phyloP scores from a whole-genome alignment of 495 filamentous ascomycete species.

The Trichocladium uniseriatum region DNA sequence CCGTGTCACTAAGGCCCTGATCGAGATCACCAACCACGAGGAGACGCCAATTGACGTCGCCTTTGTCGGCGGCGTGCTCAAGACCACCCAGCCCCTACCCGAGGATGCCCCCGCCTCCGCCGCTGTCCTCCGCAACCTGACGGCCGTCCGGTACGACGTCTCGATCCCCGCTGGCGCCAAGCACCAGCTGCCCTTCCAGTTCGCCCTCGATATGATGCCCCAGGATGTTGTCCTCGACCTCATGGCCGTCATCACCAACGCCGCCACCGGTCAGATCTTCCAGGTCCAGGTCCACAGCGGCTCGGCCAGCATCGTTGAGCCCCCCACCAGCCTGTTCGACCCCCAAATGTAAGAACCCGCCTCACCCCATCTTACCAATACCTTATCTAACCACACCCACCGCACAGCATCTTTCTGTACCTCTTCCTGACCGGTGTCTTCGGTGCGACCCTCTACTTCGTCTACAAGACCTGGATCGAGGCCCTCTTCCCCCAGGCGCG shows the following conservation, averaged over 20 bases:
- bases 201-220: constrained; percentile 86
- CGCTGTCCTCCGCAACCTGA: constrained; percentile 72
- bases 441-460: constrained; percentile 77
- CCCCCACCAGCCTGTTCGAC: constrained; percentile 86
- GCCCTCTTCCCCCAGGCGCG: constrained; percentile 92
- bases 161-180: constrained; percentile 70
- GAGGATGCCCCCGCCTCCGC: constrained; percentile 44
- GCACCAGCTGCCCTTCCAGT: constrained; percentile 68
- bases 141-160: constrained; percentile 60
- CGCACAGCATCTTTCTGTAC: constrained; percentile 87
- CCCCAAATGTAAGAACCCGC: constrained; percentile 72
- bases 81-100: constrained; percentile 40
- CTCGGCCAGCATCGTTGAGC: constrained; percentile 82
- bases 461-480: constrained; percentile 95
- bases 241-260: constrained; percentile 57
- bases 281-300: constrained; percentile 77
- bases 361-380: not conserved
- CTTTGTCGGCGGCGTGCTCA: constrained; percentile 70
- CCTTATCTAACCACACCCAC: constrained; percentile 12
- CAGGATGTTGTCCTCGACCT: constrained; percentile 77
- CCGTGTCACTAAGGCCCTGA: constrained; percentile 69
- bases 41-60: constrained; percentile 61
- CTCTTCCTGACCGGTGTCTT: constrained; percentile 76
- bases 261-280: constrained; percentile 52
- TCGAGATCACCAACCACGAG: constrained; percentile 81